Evolutionary conservation across 75 land plant species (phyloP), one percentile per base, ranked within the genome.

Genomic region (Pinus tabuliformis): DNA sequence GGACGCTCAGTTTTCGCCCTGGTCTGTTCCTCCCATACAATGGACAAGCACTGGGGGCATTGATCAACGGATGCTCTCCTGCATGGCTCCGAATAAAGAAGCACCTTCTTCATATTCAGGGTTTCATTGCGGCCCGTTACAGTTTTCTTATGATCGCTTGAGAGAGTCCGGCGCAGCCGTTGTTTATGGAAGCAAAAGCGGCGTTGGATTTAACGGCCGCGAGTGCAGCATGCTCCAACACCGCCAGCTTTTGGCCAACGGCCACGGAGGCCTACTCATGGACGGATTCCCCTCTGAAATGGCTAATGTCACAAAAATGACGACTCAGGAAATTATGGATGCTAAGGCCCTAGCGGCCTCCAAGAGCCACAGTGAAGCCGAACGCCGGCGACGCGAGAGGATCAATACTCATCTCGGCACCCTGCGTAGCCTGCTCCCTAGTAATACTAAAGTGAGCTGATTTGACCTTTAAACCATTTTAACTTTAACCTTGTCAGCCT

Each of bases 321-420:
- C 80, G 28, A 36, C 76, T 16, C 78, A 79, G 77, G 78, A 79
- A 57, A 79, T 79, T 21, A 28, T 79, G 39, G 81, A 74, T 62
- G 81, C 81, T 21, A 80, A 80, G 79, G 81, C 78, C 15, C 24
- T 80, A 16, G 81, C 79, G 14, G 81, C 79, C 18, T 84, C 82
- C 45, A 84, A 66, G 81, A 87, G 78, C 73, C 89, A 87, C 83
- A 88, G 84, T 58, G 86, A 88, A 81, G 89, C 89, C 7, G 89
- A 88, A 82, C 65, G 86, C 72, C 42, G 82, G 70, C 59, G 89
- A 37, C 77, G 84, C 26, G 83, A 88, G 77, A 58, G 89, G 49
- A 88, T 88, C 73, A 88, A 88, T 70, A 75, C 59, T 57, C 89
- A 82, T 82, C 86, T 84, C 37, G 77, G 70, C 61, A 77, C 74